Base-by-base conservation (phyloP, 306 rosid species). In the Glycine tomentella region DNA sequence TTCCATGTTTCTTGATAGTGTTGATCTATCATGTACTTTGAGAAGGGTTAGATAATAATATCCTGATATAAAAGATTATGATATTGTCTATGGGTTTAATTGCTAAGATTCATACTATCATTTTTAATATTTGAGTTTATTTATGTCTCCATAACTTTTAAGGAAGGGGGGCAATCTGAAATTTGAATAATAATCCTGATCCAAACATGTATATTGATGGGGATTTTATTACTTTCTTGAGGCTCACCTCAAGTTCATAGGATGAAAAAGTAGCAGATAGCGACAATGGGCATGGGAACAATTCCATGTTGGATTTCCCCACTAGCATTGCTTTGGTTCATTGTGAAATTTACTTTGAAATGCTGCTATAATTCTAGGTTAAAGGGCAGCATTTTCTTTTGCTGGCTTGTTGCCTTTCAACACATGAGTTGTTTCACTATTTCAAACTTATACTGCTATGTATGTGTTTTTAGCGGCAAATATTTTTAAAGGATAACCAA, bases 271-370 rank as follows among this genome's bases (percentile, higher is more conserved):
- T 58, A 55, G 49, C 46, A 34, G 71, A 84, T 62, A 75, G 64
- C 17, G 46, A 34, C 59, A 63, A 33, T 76, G n/a, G 78, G 50
- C 16, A 5, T 57, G 17, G 13, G 8, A 42, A 42, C 16, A 61
- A 8, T 9, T 57, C 12, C 50, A 5, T 11, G 9, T 51, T 80
- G 50, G 34, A 53, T 34, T 33, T 52, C 46, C 74, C 52, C 13
- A 25, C 59, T 9, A 12, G 75, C 48, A 44, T 58, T 72, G 64
- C 4, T 25, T 72, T 80, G 66, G 46, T 58, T 66, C 72, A 52
- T 33, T 25, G 65, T 81, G 79, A 78, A 74, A 53, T 36, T 73
- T 80, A 59, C 58, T 45, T 80, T 53, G 9, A 40, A 74, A 15
- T 25, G 68, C 69, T 57, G 31, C 9, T 53, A 51, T 77, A 74